Conservation (phyloP, 768 basidiomycete genomes). For the Macrocybe gigantea region DNA sequence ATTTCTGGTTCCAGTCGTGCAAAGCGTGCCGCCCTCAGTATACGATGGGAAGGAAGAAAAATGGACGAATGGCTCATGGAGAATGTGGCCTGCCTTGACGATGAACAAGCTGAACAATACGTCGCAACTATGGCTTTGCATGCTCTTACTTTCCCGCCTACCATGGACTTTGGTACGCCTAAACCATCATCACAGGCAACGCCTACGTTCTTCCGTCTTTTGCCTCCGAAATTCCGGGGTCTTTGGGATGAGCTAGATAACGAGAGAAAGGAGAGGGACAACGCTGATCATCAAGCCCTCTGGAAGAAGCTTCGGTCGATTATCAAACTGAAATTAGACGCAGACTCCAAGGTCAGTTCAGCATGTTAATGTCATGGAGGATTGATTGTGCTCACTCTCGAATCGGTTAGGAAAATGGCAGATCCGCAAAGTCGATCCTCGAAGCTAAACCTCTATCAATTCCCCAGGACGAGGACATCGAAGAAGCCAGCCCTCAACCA, state of each 20-base stretch:
- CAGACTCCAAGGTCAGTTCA: too few species aligned
- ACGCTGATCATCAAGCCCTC: constrained; percentile 55
- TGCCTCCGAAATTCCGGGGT: constrained; percentile 82
- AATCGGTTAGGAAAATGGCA: constrained; percentile 15
- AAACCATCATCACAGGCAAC: constrained; percentile 36
- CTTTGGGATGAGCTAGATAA: constrained; percentile 88
- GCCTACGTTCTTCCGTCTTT: constrained; percentile 64
- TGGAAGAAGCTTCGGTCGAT: constrained; percentile 70
- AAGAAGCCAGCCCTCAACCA: neutral
- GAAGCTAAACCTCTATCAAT: constrained; percentile 8
- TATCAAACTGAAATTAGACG: constrained; percentile 47
- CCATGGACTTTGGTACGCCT: constrained; percentile 60
- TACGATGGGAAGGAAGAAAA: constrained; percentile 67
- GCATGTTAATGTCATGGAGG: too few species aligned
- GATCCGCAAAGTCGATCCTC: constrained; percentile 12
- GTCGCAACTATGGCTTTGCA: constrained; percentile 84
- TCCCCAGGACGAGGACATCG: neutral
- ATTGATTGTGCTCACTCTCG: too few species aligned
- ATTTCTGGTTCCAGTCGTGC: constrained; percentile 73
- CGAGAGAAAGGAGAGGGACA: constrained; percentile 52
- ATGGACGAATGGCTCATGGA: constrained; percentile 75
- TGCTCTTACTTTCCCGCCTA: constrained; percentile 58
- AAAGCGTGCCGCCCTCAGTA: constrained; percentile 61
- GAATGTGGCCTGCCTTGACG: constrained; percentile 74
- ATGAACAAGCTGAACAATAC: constrained; percentile 83